Base-by-base conservation (phyloP, 73 alveolate genomes). In the Paramecium primaurelia region DNA sequence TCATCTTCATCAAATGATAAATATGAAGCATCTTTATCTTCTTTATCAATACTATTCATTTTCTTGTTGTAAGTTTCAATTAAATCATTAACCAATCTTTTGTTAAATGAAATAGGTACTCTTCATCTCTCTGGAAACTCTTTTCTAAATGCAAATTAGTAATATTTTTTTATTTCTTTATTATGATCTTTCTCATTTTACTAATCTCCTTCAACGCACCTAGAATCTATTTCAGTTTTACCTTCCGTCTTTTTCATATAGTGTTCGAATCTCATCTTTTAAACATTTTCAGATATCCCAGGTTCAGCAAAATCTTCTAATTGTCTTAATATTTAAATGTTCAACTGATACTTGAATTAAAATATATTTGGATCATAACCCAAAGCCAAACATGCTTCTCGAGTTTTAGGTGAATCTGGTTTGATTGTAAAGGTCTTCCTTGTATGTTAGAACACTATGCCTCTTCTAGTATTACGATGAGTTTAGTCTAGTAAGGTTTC, bases 311-410 rank as follows among this genome's bases (percentile, higher is more conserved):
- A 75, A 25, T 75, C 88, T 38, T 75, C 88, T 20, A 75, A 38
- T 28, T 10, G 9, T 34, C 84, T 64, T 4, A 0, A 16, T 18
- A 18, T 6, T 1, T 32, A 64, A 28, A 32, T 32, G 49, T 14
- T 28, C 22, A 64, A 12, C 49, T 28, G 51, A 42, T 42, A 38
- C 60, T 75, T 75, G 40, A 75, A 30, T 42, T 75, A 38, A 38
- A 75, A 75, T 30, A 75, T 75, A 22, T 36, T 10, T 75, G 60
- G 60, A 38, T 75, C 88, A 75, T 75, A 75, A 30, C 88, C 88
- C 20, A 75, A 42, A 11, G 88, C 88, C 16, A 75, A 75, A 38
- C 88, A 75, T 14, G 88, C 88, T 75, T 75, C 88, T 34, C 60
- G 38, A 9, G 88, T 75, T 38, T 75, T 75, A 37, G 88, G 88